Base-by-base conservation (phyloP, 805 yeast genomes). In the Yarrowia keelungensis region DNA sequence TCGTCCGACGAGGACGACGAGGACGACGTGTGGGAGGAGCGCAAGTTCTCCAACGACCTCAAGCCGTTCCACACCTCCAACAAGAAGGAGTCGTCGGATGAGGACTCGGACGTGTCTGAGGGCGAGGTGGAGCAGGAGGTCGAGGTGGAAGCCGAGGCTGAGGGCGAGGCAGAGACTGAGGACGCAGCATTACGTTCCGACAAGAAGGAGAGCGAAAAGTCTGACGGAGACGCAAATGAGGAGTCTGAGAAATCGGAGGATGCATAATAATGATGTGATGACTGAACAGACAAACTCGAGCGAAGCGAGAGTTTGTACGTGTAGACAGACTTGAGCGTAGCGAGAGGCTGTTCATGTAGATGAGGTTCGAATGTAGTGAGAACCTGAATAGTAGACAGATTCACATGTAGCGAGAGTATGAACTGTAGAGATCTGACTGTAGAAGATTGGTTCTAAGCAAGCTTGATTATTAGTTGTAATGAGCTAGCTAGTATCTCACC, bases 1-100 rank as follows among this genome's bases (percentile, higher is more conserved):
- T 65, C 68, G 16, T 65, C 67, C 1, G 69, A 68, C 39, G 70
- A 61, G 41, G 68, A 62, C 35, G 74, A 70, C n/a, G 74, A 72
- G 51, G 70, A 51, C 42, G 71, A 68, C n/a, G 64, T 58, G 16
- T 51, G 71, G 36, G 67, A 59, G 67, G 67, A 62, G 38, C 56
- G 56, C 22, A 62, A 67, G 54, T 49, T 26, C 54, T 70, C 71
- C 51, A 35, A 62, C 42, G 69, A 49, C 16, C 51, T 50, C 43
- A 64, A 69, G 66, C 56, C 67, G 36, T 47, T 43, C 53, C 62
- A 62, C 47, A 62, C 67, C 10, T 39, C 46, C 11, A 12, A 8
- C 43, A 59, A 59, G 51, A 59, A 46, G 50, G 66, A 59, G 53
- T 59, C 66, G 12, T 45, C 53, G 16, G 50, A 45, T 15, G 67